These are phyloP conservation scores for Cicer chorassanicum DNA, from an alignment of 306 rosid species.

Conservation along the genomic window DNA sequence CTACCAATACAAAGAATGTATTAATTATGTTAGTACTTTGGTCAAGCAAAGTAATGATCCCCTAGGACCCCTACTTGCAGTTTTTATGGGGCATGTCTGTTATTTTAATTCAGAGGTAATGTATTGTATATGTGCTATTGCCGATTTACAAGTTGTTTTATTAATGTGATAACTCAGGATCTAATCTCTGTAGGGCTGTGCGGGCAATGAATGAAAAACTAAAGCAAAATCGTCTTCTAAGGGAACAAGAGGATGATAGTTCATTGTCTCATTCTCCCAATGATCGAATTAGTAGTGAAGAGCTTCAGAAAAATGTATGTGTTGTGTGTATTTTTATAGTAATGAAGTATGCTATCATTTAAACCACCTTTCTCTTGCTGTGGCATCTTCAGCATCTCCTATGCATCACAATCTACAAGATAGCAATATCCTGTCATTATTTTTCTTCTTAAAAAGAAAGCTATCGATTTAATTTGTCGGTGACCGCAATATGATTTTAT, in stretches of 20 bases:
- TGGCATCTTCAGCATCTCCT: constrained; percentile 38
- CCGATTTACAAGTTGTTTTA: constrained; percentile 37
- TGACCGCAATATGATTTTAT: constrained; percentile 25
- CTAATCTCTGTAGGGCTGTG: constrained; percentile 77
- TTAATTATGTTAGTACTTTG: constrained; percentile 4
- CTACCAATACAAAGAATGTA: constrained; percentile 9
- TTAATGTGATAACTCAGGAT: constrained; percentile 44
- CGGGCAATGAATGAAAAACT: constrained; percentile 93
- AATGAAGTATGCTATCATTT: constrained; percentile 35
- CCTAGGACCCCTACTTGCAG: constrained; percentile 1
- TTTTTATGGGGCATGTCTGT: constrained; percentile 28
- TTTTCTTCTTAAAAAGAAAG: constrained; percentile 24
- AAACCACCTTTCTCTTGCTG: constrained; percentile 27
- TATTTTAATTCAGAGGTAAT: constrained; percentile 24
- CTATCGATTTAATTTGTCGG: constrained; percentile 18
- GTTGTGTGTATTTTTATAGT: constrained; percentile 34
- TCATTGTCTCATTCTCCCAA: constrained; percentile 61
- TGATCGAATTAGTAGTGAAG: constrained; percentile 40
- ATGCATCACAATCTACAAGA: constrained; percentile 22
- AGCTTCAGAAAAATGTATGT: constrained; percentile 57
- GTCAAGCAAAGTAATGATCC: constrained; percentile 35
- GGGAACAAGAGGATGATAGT: constrained; percentile 66
- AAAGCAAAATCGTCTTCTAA: constrained; percentile 83
- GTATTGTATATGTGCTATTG: constrained; percentile 19
- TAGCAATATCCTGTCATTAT: constrained; percentile 21